Evolutionary conservation across 345 rosid genomes (phyloP).

Genomic region (Lepidium africanum): DNA sequence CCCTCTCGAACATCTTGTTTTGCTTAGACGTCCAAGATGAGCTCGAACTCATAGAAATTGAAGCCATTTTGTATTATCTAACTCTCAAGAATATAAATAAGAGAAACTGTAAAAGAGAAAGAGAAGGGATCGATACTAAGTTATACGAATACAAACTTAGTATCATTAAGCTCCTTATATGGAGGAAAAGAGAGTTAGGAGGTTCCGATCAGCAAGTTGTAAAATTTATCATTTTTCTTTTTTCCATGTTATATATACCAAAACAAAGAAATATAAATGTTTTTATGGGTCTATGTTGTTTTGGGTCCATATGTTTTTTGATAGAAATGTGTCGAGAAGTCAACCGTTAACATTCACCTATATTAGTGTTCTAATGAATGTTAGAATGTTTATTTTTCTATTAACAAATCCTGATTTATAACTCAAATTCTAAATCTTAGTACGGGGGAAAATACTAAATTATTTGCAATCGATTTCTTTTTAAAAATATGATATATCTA

Average conservation of each 20-base stretch:
- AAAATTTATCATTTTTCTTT: not conserved
- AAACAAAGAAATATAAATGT: not conserved
- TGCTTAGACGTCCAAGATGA: conserved; percentile 66
- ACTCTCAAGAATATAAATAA: not conserved
- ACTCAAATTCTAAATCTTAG: too few species aligned
- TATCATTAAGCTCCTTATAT: conserved; percentile 20
- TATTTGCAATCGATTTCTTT: too few species aligned
- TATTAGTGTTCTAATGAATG: not conserved
- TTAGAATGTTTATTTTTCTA: too few species aligned
- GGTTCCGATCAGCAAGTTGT: conserved; percentile 19
- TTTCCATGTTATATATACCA: not conserved
- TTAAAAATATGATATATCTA: too few species aligned
- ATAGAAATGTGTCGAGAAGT: not conserved
- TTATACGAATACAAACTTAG: conserved; percentile 11
- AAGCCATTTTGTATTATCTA: conserved; percentile 10
- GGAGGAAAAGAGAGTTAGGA: conserved; percentile 16
- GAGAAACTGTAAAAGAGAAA: not conserved
- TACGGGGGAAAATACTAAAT: too few species aligned
- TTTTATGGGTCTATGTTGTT: conserved; percentile 17
- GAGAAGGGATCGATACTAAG: conserved; percentile 1
- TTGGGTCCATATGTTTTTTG: conserved; percentile 15
- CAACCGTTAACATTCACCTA: not conserved
- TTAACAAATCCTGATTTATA: too few species aligned
- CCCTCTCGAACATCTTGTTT: conserved; percentile 80
- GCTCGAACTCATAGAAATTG: conserved; percentile 38